phyloP scores from a whole-genome alignment of 1,284 basidiomycete genomes.

The Ceratobasidium theobromae region DNA sequence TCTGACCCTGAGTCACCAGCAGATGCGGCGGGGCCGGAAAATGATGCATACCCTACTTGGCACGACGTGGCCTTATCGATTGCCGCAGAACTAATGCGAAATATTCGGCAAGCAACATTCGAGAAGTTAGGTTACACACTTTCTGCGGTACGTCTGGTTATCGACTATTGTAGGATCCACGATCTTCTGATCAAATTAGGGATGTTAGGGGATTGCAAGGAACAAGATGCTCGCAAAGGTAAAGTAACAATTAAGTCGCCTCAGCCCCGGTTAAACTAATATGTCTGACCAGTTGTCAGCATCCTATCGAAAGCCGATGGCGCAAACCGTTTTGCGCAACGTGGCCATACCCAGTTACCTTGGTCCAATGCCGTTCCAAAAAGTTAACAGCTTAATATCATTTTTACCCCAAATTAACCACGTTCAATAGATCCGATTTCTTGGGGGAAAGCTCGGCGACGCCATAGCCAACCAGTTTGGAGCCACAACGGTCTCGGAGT shows the following conservation, averaged over 20 bases:
- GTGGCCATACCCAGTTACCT: constrained; percentile 82
- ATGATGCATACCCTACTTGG: constrained; percentile 62
- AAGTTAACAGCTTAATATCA: constrained; percentile 52
- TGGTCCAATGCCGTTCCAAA: constrained; percentile 80
- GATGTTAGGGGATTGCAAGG: constrained; percentile 77
- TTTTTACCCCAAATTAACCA: not conserved
- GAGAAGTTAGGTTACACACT: constrained; percentile 87
- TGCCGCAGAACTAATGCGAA: constrained; percentile 86
- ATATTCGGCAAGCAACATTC: constrained; percentile 68
- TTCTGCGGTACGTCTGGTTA: constrained; percentile 71
- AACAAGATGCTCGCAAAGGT: constrained; percentile 97
- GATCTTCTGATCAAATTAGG: constrained; percentile 5
- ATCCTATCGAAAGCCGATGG: constrained; percentile 41
- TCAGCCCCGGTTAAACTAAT: not conserved
- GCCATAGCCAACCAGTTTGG: constrained; percentile 86
- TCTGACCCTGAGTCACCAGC: not conserved
- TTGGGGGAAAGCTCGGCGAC: constrained; percentile 93
- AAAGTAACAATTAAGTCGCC: not conserved
- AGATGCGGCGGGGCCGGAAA: constrained; percentile 36
- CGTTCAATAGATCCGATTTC: constrained; percentile 76
- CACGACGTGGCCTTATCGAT: constrained; percentile 90
- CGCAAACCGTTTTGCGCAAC: constrained; percentile 78
- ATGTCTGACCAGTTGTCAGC: constrained; percentile 19
- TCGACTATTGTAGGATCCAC: not conserved
- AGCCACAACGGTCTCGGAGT: constrained; percentile 84